These are phyloP conservation scores for Penicillium sp. DNA, from an alignment of 2,329 filamentous ascomycete species.

Conservation along the genomic window DNA sequence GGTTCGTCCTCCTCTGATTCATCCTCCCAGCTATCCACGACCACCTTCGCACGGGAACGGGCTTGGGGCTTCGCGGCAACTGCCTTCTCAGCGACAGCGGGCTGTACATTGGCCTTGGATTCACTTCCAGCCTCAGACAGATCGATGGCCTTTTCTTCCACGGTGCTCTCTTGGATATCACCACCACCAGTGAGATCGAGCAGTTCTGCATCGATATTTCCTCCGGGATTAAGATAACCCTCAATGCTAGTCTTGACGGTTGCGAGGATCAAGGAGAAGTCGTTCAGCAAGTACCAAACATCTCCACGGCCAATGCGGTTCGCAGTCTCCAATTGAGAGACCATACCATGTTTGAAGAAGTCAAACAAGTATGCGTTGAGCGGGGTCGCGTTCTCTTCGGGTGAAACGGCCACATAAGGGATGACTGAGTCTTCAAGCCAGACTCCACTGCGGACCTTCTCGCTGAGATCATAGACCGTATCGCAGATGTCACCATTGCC, in stretches of 20 bases:
- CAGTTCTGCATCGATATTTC: constrained; percentile 15
- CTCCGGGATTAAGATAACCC: constrained; percentile 29
- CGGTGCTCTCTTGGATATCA: constrained; percentile 25
- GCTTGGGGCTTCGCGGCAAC: background rate
- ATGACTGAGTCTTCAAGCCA: constrained; percentile 73
- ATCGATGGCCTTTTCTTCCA: constrained; percentile 15
- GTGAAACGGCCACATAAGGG: constrained; percentile 62
- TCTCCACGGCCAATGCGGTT: constrained; percentile 65
- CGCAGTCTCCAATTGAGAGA: constrained; percentile 56
- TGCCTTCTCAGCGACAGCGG: background rate
- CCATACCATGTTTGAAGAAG: constrained; percentile 71
- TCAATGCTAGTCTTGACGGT: constrained; percentile 36
- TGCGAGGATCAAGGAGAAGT: constrained; percentile 54
- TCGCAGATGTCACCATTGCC: constrained; percentile 62
- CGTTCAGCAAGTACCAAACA: constrained; percentile 69
- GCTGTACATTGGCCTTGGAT: background rate
- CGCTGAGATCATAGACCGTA: constrained; percentile 64
- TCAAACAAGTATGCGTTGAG: constrained; percentile 57
- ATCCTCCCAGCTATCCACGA: constrained; percentile 28
- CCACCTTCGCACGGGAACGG: background rate
- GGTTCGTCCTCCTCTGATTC: constrained; percentile 9
- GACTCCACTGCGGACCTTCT: constrained; percentile 61
- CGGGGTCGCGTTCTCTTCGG: constrained; percentile 49
- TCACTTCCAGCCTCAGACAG: background rate
- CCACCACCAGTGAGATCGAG: constrained; percentile 30